Base-by-base conservation (phyloP, 331 rosid genomes). In the Erythrophleum ivorense region DNA sequence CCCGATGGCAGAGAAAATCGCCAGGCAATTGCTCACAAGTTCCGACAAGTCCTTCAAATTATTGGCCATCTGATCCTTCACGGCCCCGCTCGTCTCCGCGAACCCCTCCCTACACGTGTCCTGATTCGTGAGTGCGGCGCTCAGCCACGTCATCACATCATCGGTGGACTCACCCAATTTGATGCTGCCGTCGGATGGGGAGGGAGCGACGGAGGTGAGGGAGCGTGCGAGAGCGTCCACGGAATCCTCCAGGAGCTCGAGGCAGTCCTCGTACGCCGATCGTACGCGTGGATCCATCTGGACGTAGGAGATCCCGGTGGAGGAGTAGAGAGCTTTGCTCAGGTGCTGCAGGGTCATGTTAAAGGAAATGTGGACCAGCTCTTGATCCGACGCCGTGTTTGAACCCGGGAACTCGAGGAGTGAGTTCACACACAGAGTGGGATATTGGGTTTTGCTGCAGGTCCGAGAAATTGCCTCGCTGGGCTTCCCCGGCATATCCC, bases 51-150 rank as follows among this genome's bases (percentile, higher is more conserved):
- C 92, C 82, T 74, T 84, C 78, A 94, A 75, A 49, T 74, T 87
- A 40, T 9, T 66, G 3, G 46, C 64, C 91, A 94, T 82, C 64
- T 88, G 83, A 9, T 85, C 77, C 85, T 90, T 92, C 14, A 91
- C 85, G 16, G 60, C 10, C 21, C 97, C 99, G 70, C 75, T 78
- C 3, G 78, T 60, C 18, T 84, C 95, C 1, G 53, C 80, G 9
- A 96, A 77, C 0, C 99, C 98, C 65, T 90, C 98, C 5, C 76
- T 19, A 69, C 99, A 96, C 15, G 99, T 96, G 92, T 96, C 99
- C n/a, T 96, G 97, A 52, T 91, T 92, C 0, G 99, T 96, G 16
- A 96, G 80, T 0, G 99, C 94, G 0, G 98, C 88, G 40, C 98
- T 94, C 4, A 96, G 91, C 99, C 99, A 96, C 34, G 99, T 96